Evolutionary conservation across 2,329 filamentous ascomycete species (phyloP), one percentile per base, ranked within the genome.

Genomic region (Fusarium anthophilum): DNA sequence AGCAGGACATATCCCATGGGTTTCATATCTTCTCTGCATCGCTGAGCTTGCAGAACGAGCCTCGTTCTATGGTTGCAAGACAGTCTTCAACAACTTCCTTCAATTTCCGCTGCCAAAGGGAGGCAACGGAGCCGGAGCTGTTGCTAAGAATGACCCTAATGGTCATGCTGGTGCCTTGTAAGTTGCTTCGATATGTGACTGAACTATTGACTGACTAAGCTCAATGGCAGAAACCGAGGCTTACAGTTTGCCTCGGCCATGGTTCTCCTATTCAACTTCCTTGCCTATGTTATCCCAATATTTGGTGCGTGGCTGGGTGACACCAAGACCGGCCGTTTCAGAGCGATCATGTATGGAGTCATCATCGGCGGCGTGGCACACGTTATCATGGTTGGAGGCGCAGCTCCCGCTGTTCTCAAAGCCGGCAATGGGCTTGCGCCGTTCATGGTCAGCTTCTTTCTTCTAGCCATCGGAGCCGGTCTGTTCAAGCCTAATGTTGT

Each of bases 301-400:
- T 54, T 54, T n/a, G 51, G 51, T 28, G 51, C 51, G 6, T 54
- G 51, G 51, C 51, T 54, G 10, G 35, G 51, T 6, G 51, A 54
- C 8, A 39, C 51, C 8, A 54, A 54, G 24, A 54, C 51, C 20
- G 51, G 51, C 11, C 51, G 51, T 22, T 54, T 39, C 24, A 54
- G 24, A 28, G 51, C 51, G 2, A 54, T 54, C 20, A 90, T 91
- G 80, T 88, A 89, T 78, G 92, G 92, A 72, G 90, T 93, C n/a
- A 83, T 82, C 5, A 86, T 93, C 45, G 92, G 92, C 62, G 89
- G 92, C 80, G 51, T 92, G 37, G 92, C 92, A 13, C 91, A 94
- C 76, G 80, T 90, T n/a, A 88, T 95, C 60, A 86, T 95, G 66
- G 87, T 93, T 69, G 84, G 88, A 26, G 91, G 91, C 3, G 91